A percentile compares a stretch with the other conserved stretches of the same genome.
Evolutionary conservation across 768 basidiomycete species (phyloP).

Genomic region (Pisolithus sp.): DNA sequence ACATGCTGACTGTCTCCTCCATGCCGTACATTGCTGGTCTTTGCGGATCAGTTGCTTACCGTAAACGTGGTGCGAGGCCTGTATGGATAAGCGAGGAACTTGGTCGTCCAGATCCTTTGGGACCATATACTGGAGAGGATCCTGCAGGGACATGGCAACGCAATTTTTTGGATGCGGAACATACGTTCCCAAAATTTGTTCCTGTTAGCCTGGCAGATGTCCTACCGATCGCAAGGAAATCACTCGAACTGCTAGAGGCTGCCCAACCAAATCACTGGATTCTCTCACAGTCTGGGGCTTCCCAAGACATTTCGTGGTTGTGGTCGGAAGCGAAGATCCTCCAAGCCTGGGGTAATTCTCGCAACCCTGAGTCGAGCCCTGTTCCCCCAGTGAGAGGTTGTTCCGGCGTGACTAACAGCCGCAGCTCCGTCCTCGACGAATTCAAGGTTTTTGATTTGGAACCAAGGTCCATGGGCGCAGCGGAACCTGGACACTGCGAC

Average conservation of each 20-base stretch:
- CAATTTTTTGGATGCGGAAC: slow-evolving; percentile 33
- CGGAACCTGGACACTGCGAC: slow-evolving; percentile 15
- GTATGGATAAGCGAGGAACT: slow-evolving; percentile 7
- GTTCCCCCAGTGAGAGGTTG: neutral
- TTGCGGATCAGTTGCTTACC: slow-evolving; percentile 54
- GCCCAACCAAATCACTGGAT: slow-evolving; percentile 63
- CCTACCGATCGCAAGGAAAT: slow-evolving; percentile 62
- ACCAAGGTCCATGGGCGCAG: slow-evolving; percentile 40
- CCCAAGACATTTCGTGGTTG: slow-evolving; percentile 41
- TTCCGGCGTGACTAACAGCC: slow-evolving; percentile 5
- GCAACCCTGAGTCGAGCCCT: neutral
- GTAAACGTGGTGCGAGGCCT: slow-evolving; percentile 25
- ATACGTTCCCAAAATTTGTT: slow-evolving; percentile 61
- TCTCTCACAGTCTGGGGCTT: slow-evolving; percentile 30
- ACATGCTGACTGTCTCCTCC: slow-evolving; percentile 59
- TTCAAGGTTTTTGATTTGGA: slow-evolving; percentile 63
- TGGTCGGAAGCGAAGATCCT: slow-evolving; percentile 30
- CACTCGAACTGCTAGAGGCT: slow-evolving; percentile 54
- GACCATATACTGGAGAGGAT: slow-evolving; percentile 24
- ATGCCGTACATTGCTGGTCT: slow-evolving; percentile 55
- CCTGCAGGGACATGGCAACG: slow-evolving; percentile 35
- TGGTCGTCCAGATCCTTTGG: slow-evolving; percentile 12
- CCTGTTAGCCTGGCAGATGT: slow-evolving; percentile 42
- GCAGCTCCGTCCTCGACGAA: slow-evolving; percentile 34
- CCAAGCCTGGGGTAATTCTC: slow-evolving; percentile 5